These are phyloP conservation scores for Aspergillus bertholletiae DNA, from an alignment of 495 filamentous ascomycete genomes.

Conservation along the genomic window DNA sequence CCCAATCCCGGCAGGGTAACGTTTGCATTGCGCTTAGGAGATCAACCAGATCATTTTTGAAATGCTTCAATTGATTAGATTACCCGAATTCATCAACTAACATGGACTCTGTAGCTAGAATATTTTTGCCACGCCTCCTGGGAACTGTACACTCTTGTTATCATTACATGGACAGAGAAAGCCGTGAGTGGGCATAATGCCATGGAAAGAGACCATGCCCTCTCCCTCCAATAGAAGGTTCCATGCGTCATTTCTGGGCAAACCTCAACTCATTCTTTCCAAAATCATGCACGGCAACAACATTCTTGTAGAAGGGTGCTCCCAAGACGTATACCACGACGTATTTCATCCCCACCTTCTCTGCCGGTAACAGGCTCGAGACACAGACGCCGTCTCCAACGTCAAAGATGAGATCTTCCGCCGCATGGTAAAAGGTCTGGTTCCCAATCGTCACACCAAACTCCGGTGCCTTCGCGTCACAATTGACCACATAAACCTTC, in stretches of 20 bases:
- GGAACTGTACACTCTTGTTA: too few relatives aligned
- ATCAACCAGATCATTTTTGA: too few relatives aligned
- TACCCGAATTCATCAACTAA: too few relatives aligned
- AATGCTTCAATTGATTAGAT: too few relatives aligned
- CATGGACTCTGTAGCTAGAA: too few relatives aligned
- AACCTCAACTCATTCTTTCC: slow-evolving; percentile 53
- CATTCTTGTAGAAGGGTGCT: slow-evolving; percentile 73
- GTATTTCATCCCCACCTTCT: slow-evolving; percentile 20
- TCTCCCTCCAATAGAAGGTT: too few relatives aligned
- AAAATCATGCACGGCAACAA: slow-evolving; percentile 64
- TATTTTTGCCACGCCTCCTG: too few relatives aligned
- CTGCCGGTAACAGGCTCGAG: slow-evolving; percentile 30
- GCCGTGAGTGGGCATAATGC: too few relatives aligned
- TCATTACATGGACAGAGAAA: too few relatives aligned
- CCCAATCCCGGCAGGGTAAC: too few relatives aligned
- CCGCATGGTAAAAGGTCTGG: slow-evolving; percentile 39
- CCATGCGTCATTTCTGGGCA: slow-evolving; percentile 3
- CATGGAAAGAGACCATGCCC: too few relatives aligned
- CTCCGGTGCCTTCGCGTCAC: slow-evolving; percentile 49
- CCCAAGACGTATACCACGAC: slow-evolving; percentile 55
- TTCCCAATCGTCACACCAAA: slow-evolving; percentile 50
- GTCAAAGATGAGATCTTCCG: slow-evolving; percentile 52
- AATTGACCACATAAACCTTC: slow-evolving; percentile 59
- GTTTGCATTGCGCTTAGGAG: too few relatives aligned
- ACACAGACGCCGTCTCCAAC: slow-evolving; percentile 33